Evolutionary conservation across 441 rosid species (phyloP).

Genomic region (Euphorbia celastroides): DNA sequence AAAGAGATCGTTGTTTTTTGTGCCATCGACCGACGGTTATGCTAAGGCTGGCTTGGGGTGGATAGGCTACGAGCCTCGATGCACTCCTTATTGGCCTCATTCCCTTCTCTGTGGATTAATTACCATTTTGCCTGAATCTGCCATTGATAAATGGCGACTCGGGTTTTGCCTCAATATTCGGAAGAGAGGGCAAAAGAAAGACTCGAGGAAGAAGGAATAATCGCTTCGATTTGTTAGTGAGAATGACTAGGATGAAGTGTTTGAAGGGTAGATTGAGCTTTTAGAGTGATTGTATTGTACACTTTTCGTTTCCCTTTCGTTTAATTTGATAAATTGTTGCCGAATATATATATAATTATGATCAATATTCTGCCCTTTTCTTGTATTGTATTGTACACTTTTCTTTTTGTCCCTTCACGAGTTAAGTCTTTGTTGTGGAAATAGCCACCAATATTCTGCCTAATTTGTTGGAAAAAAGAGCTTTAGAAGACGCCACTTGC

Average conservation of each 20-base stretch:
- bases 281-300: neutral
- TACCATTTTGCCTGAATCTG: conserved; percentile 46
- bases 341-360: too few relatives aligned
- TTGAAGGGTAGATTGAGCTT: conserved; percentile 4
- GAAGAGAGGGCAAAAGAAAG: conserved; percentile 70
- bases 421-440: too few relatives aligned
- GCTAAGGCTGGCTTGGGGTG: conserved; percentile 66
- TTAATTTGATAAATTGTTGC: neutral
- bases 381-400: too few relatives aligned
- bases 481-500: too few relatives aligned
- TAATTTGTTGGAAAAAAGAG: too few relatives aligned
- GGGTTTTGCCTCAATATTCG: conserved; percentile 53
- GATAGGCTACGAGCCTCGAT: conserved; percentile 74
- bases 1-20: conserved; percentile 68
- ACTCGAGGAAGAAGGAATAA: conserved; percentile 59
- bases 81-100: conserved; percentile 96
- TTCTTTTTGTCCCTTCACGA: too few relatives aligned
- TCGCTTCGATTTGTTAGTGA: neutral
- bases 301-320: neutral
- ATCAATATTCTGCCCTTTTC: too few relatives aligned
- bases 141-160: conserved; percentile 52
- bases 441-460: too few relatives aligned
- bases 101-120: conserved; percentile 57
- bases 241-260: neutral
- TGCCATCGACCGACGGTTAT: conserved; percentile 77